Conservation (phyloP, 352 stramenopile genomes). For the Phytopythium oedochilum region DNA sequence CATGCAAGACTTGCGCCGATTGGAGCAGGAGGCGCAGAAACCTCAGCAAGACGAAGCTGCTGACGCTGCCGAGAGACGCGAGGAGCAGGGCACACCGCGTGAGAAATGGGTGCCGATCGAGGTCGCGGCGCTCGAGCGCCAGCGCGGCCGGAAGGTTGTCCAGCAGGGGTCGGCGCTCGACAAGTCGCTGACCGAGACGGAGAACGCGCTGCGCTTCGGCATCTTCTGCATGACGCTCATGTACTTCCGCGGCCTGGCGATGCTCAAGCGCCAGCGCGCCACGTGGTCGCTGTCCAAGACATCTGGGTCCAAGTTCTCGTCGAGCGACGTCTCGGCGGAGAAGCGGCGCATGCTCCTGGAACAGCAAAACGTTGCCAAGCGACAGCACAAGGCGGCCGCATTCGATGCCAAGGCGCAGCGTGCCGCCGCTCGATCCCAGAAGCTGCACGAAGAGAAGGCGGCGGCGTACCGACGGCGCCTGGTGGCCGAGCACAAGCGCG, state of each 20-base stretch:
- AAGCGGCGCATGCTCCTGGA: conserved; percentile 49
- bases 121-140: conserved; percentile 46
- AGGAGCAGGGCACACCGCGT: conserved; percentile 38
- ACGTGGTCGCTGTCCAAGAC: conserved; percentile 60
- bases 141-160: conserved; percentile 54
- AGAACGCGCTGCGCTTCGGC: conserved; percentile 94
- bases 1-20: conserved; percentile 57
- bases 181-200: conserved; percentile 75
- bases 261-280: conserved; percentile 83
- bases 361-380: conserved; percentile 31
- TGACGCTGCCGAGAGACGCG: not conserved
- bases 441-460: conserved; percentile 59
- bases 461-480: conserved; percentile 57
- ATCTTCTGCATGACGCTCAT: conserved; percentile 96
- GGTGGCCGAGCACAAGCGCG: conserved; percentile 55
- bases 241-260: conserved; percentile 92
- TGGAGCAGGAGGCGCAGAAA: conserved; percentile 44
- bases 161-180: conserved; percentile 61
- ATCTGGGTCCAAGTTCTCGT: not conserved
- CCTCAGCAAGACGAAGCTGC: not conserved
- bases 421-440: conserved; percentile 54
- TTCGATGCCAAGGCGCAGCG: conserved; percentile 58
- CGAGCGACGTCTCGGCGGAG: conserved; percentile 15
- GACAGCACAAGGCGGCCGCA: conserved; percentile 27
- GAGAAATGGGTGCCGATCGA: conserved; percentile 81